Evolutionary conservation across 75 land plant species (phyloP).

Genomic region (Sequoiadendron giganteum): DNA sequence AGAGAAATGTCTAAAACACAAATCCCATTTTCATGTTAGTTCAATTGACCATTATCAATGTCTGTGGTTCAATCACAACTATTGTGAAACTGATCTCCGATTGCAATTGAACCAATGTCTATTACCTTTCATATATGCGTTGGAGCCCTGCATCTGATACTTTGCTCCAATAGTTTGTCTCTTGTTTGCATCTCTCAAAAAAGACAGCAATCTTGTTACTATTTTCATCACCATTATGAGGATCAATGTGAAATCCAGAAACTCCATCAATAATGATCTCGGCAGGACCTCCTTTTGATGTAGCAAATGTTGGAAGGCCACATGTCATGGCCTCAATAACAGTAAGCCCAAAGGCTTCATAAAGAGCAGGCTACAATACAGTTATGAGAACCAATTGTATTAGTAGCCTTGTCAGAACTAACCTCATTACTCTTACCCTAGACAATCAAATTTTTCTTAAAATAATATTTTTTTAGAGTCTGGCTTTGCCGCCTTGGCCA

Average conservation of each 20-base stretch:
- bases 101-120: not conserved
- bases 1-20: not conserved
- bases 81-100: not conserved
- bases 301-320: conserved; percentile 65
- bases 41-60: not conserved
- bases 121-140: conserved; percentile 48
- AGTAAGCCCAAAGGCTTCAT: conserved; percentile 65
- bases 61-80: not conserved
- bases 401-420: not conserved
- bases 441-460: not conserved
- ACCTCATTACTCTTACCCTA: not conserved
- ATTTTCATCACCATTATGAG: conserved; percentile 40
- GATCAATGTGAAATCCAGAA: conserved; percentile 73
- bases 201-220: conserved; percentile 41
- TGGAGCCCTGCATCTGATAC: conserved; percentile 48
- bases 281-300: conserved; percentile 57
- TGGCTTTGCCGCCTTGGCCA: not conserved
- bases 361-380: conserved; percentile 49
- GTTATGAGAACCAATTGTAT: not conserved
- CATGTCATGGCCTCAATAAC: conserved; percentile 72
- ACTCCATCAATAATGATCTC: conserved; percentile 57
- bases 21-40: not conserved
- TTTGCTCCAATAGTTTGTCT: conserved; percentile 37
- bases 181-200: conserved; percentile 45
- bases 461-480: not conserved